Percentiles rank a stretch among this genome's conserved stretches.
Conservation (phyloP, 2,329 filamentous ascomycete genomes). For the Hypoxylon sp. region DNA sequence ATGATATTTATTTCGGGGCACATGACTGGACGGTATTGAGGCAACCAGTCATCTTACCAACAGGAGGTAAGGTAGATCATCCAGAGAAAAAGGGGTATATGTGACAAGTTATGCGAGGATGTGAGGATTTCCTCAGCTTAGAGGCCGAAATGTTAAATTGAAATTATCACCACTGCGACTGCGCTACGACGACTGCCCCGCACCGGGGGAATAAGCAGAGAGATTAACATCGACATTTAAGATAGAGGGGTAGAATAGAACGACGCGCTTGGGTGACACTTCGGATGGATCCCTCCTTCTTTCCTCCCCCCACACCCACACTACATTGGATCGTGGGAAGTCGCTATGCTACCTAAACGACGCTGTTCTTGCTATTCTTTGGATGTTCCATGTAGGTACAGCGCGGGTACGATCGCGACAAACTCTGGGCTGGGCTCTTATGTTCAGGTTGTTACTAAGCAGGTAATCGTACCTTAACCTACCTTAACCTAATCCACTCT, state of each 20-base stretch:
- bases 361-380: constrained; percentile 26
- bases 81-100: constrained; percentile 19
- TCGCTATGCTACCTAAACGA: constrained; percentile 4
- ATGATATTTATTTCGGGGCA: constrained; percentile 8
- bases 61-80: constrained; percentile 20
- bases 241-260: constrained; percentile 22
- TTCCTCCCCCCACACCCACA: constrained; percentile 11
- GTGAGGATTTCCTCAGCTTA: constrained; percentile 22
- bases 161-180: constrained; percentile 20
- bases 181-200: constrained; percentile 24
- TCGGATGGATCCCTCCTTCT: constrained; percentile 26
- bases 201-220: constrained; percentile 33
- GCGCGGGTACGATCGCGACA: constrained; percentile 17
- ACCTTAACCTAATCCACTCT: background rate
- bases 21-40: constrained; percentile 33
- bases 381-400: constrained; percentile 31
- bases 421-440: constrained; percentile 1
- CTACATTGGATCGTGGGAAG: constrained; percentile 23
- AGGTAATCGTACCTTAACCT: background rate
- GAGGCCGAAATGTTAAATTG: constrained; percentile 15
- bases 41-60: constrained; percentile 25
- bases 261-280: constrained; percentile 7
- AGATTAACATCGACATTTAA: constrained; percentile 5
- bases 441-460: constrained; percentile 9
- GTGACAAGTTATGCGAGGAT: constrained; percentile 26